Evolutionary conservation across 228 moss, liverwort and hornwort species (phyloP).

Genomic region (Sphagnum fallax): DNA sequence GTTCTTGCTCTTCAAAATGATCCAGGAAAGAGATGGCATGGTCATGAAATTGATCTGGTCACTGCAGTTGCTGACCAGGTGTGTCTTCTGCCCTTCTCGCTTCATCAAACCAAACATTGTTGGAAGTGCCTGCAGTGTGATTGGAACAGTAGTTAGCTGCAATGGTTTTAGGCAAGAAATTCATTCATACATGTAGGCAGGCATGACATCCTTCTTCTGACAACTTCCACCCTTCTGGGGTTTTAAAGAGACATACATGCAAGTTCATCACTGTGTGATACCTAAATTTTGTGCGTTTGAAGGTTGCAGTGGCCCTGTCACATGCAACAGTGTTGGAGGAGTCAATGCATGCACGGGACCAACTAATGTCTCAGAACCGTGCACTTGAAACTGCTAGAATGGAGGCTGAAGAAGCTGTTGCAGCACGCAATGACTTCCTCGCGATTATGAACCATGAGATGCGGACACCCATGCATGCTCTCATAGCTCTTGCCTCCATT

Average conservation of each 20-base stretch:
- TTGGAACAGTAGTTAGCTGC: too few species aligned
- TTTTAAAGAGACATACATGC: too few species aligned
- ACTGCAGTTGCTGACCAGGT: conserved; percentile 81
- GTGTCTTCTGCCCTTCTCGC: not conserved
- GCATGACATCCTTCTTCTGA: too few species aligned
- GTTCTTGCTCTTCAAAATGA: conserved; percentile 57
- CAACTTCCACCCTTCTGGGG: too few species aligned
- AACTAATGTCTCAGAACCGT: conserved; percentile 65
- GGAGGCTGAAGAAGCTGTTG: conserved; percentile 83
- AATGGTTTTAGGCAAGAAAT: too few species aligned
- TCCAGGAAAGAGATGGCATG: conserved; percentile 49
- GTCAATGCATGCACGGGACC: conserved; percentile 67
- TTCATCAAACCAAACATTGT: too few species aligned
- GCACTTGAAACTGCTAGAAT: conserved; percentile 69
- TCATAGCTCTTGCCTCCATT: conserved; percentile 76
- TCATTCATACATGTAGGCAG: too few species aligned
- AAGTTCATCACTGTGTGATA: too few species aligned
- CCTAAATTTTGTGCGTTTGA: not conserved
- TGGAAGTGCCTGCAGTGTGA: too few species aligned
- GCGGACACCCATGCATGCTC: conserved; percentile 94
- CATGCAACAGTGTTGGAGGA: conserved; percentile 91
- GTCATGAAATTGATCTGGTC: conserved; percentile 60
- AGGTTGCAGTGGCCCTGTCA: conserved; percentile 91
- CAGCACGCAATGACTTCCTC: conserved; percentile 79
- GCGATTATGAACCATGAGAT: conserved; percentile 97